A percentile compares a stretch with the other conserved stretches of the same genome.
Conservation (phyloP, 768 basidiomycete genomes). For the Boletus reticuloceps region DNA sequence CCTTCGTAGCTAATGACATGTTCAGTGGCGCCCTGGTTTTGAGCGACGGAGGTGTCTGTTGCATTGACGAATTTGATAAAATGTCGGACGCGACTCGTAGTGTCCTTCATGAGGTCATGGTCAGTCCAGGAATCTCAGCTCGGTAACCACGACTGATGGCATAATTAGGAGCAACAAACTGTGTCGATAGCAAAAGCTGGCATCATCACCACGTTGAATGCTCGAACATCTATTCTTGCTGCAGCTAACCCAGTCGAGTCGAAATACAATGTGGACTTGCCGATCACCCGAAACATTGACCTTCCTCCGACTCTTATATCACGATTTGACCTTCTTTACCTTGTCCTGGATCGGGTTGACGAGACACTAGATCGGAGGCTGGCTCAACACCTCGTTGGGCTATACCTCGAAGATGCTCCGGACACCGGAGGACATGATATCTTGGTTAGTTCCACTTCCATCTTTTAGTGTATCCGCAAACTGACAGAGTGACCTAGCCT, state of each 20-base stretch:
- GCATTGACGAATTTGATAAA: conserved; percentile 99
- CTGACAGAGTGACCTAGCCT: conserved; percentile 50
- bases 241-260: conserved; percentile 97
- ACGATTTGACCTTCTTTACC: conserved; percentile 93
- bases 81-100: conserved; percentile 98
- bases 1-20: conserved; percentile 1
- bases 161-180: conserved; percentile 94
- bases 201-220: conserved; percentile 97
- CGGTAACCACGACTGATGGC: neutral
- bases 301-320: conserved; percentile 97
- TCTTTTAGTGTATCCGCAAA: neutral
- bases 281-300: conserved; percentile 95
- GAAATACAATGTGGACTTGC: conserved; percentile 88
- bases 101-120: conserved; percentile 99
- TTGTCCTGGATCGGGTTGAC: conserved; percentile 93
- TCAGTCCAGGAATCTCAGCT: conserved; percentile 30
- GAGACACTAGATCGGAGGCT: conserved; percentile 81
- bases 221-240: conserved; percentile 95
- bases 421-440: conserved; percentile 57
- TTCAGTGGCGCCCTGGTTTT: conserved; percentile 87
- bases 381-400: conserved; percentile 87
- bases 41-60: conserved; percentile 96
- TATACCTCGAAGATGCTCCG: conserved; percentile 92
- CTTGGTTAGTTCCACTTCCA: conserved; percentile 51
- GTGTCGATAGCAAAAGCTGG: conserved; percentile 99